phyloP scores from a whole-genome alignment of 2,329 filamentous ascomycete species.

The Knufia petricola region DNA sequence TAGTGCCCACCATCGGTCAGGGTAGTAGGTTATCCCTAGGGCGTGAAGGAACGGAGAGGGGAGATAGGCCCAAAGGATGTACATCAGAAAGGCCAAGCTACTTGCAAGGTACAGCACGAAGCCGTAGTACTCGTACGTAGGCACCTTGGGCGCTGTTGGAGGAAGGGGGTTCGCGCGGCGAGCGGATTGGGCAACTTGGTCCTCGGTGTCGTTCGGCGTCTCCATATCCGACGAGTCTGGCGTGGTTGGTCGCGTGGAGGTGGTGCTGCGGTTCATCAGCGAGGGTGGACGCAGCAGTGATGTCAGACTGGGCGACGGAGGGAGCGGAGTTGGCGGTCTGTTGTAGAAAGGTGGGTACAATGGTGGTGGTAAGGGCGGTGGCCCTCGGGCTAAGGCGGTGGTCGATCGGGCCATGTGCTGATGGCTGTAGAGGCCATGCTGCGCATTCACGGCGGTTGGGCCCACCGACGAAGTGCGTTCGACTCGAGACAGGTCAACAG shows the following conservation, averaged over 20 bases:
- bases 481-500: background rate
- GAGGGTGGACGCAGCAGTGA: conserved; percentile 71
- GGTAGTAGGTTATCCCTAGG: conserved; percentile 92
- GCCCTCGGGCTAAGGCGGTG: conserved; percentile 20
- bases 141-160: conserved; percentile 80
- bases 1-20: conserved; percentile 94
- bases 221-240: conserved; percentile 88
- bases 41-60: conserved; percentile 86
- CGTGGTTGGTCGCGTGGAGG: conserved; percentile 79
- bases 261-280: conserved; percentile 34
- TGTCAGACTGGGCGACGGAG: conserved; percentile 84
- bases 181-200: conserved; percentile 51
- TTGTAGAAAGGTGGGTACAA: conserved; percentile 91
- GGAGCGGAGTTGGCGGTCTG: conserved; percentile 85
- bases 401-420: conserved; percentile 7
- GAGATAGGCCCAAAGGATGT: conserved; percentile 76
- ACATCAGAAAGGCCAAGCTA: conserved; percentile 65
- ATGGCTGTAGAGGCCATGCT: conserved; percentile 14
- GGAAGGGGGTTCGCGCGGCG: conserved; percentile 57
- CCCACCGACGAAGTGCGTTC: conserved; percentile 9
- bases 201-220: conserved; percentile 49
- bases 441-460: background rate
- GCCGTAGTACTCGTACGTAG: conserved; percentile 99
- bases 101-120: conserved; percentile 93
- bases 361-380: conserved; percentile 36